These are phyloP conservation scores for Pseudogymnoascus sp. DNA, from an alignment of 2,329 filamentous ascomycete species.

Conservation along the genomic window DNA sequence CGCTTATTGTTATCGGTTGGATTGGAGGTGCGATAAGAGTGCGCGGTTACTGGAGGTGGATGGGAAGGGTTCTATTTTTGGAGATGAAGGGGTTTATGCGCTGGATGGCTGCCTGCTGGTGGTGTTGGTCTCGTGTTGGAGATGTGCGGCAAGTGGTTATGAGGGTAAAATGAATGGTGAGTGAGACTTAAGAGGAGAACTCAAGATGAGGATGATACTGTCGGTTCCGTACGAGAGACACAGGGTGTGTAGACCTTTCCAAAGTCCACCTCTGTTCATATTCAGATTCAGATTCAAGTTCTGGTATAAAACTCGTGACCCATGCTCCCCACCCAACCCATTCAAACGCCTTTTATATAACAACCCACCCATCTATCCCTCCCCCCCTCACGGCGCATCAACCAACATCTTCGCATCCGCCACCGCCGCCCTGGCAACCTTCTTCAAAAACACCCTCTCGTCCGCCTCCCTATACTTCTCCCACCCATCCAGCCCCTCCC, in stretches of 20 bases:
- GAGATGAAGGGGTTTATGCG: not conserved
- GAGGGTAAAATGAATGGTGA: not conserved
- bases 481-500: conserved; percentile 79
- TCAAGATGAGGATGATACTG: not conserved
- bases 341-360: not conserved
- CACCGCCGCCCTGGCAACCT: conserved; percentile 72
- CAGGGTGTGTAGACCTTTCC: not conserved
- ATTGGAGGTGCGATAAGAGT: not conserved
- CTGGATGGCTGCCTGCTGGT: not conserved
- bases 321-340: not conserved
- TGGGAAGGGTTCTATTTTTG: not conserved
- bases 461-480: conserved; percentile 81
- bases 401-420: conserved; percentile 47
- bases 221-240: not conserved
- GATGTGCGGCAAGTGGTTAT: not conserved
- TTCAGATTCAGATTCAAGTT: not conserved
- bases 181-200: not conserved
- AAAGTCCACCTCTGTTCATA: not conserved
- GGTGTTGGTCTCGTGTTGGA: not conserved
- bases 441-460: conserved; percentile 76
- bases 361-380: not conserved
- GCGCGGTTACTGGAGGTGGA: not conserved
- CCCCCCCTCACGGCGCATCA: not conserved
- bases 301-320: not conserved
- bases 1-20: not conserved